A percentile compares a stretch with the other conserved stretches of the same genome.
Evolutionary conservation across 768 basidiomycete genomes (phyloP).

Genomic region (Boletus reticulatus): DNA sequence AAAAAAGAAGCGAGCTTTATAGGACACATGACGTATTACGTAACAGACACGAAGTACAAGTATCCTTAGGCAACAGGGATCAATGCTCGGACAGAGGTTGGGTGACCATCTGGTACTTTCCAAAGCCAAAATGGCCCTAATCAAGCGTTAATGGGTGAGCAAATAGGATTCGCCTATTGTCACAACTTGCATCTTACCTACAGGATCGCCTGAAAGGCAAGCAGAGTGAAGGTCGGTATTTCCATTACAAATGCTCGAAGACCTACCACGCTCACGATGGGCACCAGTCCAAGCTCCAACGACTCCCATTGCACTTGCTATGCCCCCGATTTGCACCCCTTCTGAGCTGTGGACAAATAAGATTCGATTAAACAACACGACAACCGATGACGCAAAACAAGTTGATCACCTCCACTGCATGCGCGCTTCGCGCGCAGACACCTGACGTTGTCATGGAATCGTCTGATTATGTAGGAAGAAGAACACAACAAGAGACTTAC

Average conservation of each 20-base stretch:
- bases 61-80: neutral
- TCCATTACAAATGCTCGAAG: neutral
- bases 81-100: conserved; percentile 33
- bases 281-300: conserved; percentile 69
- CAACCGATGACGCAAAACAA: neutral
- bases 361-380: neutral
- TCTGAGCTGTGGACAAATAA: conserved; percentile 46
- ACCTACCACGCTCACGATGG: conserved; percentile 51
- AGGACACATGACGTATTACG: conserved; percentile 6
- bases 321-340: conserved; percentile 63
- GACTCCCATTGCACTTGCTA: conserved; percentile 64
- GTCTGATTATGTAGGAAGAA: conserved; percentile 1
- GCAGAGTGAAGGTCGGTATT: neutral
- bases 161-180: neutral
- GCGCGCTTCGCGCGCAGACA: conserved; percentile 49
- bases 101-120: conserved; percentile 47
- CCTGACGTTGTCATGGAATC: conserved; percentile 34
- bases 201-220: conserved; percentile 54
- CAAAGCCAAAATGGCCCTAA: conserved; percentile 74
- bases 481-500: conserved; percentile 38
- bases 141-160: neutral
- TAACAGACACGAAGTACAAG: conserved; percentile 1
- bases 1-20: neutral
- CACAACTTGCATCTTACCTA: conserved; percentile 42
- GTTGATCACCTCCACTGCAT: conserved; percentile 57